Evolutionary conservation across 306 rosid species (phyloP).

Genomic region (Quercus agrifolia): DNA sequence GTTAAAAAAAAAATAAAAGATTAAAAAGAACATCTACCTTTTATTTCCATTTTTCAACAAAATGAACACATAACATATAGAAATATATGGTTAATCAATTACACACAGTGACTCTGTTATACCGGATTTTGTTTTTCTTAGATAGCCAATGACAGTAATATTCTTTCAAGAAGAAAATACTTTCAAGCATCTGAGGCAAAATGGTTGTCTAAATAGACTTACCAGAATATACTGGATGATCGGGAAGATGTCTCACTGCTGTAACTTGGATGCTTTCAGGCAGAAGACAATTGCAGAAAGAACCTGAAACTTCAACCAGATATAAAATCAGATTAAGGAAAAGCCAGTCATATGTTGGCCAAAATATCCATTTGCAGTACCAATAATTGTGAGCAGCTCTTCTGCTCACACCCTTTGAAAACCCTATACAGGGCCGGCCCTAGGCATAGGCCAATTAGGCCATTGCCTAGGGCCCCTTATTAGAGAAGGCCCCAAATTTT

Average conservation of each 20-base stretch:
- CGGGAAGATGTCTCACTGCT: constrained; percentile 83
- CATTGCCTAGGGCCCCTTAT: no score
- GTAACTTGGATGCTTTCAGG: constrained; percentile 79
- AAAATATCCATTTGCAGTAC: not conserved
- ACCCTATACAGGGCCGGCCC: not conserved
- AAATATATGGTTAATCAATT: not conserved
- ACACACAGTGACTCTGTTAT: not conserved
- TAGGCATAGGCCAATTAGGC: no score
- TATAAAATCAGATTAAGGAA: constrained; percentile 38
- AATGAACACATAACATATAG: not conserved
- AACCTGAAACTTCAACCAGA: constrained; percentile 59
- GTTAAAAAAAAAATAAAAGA: not conserved
- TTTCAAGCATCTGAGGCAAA: not conserved
- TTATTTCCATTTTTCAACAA: not conserved
- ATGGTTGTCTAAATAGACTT: constrained; percentile 16
- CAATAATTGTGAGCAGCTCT: constrained; percentile 1
- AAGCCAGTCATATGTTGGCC: constrained; percentile 10
- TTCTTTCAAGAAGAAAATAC: constrained; percentile 1
- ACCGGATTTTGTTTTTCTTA: constrained; percentile 3
- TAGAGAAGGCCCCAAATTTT: no score
- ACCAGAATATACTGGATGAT: constrained; percentile 67
- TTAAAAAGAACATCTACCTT: not conserved
- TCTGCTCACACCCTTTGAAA: constrained; percentile 1
- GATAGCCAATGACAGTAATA: constrained; percentile 9
- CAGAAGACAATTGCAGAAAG: constrained; percentile 94